These are phyloP conservation scores for Penicillium olsonii DNA, from an alignment of 2,329 filamentous ascomycete species.

Conservation along the genomic window DNA sequence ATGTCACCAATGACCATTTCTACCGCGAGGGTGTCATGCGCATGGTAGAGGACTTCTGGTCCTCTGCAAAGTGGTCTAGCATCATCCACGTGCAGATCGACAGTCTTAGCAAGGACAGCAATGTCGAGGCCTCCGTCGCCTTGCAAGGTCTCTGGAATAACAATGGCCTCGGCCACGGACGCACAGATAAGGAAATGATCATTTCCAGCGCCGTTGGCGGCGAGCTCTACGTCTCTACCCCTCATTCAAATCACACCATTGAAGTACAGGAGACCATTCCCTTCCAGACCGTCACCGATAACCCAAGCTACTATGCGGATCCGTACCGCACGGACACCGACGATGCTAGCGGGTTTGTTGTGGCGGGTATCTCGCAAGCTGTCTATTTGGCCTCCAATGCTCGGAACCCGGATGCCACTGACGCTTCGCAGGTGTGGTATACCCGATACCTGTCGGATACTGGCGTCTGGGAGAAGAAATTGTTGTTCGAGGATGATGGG, in stretches of 20 bases:
- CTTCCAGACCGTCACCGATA: conserved; percentile 55
- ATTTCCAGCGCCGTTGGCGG: conserved; percentile 49
- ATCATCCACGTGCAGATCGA: conserved; percentile 49
- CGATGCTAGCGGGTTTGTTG: conserved; percentile 58
- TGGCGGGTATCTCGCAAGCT: conserved; percentile 50
- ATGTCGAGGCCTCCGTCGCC: conserved; percentile 46
- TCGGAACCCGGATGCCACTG: conserved; percentile 35
- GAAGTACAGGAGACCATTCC: conserved; percentile 46
- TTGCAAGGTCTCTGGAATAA: conserved; percentile 52
- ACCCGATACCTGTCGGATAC: conserved; percentile 24
- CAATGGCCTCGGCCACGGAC: conserved; percentile 59
- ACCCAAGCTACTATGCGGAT: conserved; percentile 61
- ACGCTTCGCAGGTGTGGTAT: conserved; percentile 53
- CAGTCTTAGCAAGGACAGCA: conserved; percentile 26
- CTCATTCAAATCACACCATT: conserved; percentile 35
- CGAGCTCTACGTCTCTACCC: conserved; percentile 44
- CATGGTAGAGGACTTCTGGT: conserved; percentile 49
- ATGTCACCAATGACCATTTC: conserved; percentile 63
- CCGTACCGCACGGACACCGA: conserved; percentile 46
- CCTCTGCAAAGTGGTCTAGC: conserved; percentile 51
- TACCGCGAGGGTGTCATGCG: conserved; percentile 54
- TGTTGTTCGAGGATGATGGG: conserved; percentile 62
- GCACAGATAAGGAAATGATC: conserved; percentile 34
- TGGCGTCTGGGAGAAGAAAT: conserved; percentile 44
- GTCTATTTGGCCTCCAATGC: conserved; percentile 41